Evolutionary conservation across 140 eudicot species (phyloP).

Genomic region (Ambrosia hybrid): DNA sequence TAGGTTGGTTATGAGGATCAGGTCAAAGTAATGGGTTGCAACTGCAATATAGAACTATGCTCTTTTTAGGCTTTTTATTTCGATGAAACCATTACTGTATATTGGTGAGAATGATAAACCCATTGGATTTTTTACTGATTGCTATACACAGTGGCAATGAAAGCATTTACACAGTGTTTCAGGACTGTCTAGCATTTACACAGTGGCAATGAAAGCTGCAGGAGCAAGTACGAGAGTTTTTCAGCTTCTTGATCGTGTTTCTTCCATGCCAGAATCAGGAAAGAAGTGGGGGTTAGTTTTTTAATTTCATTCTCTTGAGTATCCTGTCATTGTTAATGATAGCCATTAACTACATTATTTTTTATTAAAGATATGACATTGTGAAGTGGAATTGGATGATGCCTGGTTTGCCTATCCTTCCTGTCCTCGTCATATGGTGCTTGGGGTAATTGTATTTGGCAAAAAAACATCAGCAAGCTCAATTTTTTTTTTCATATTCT

Average conservation of each 20-base stretch:
- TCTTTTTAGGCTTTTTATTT: no score
- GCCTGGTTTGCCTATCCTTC: constrained; percentile 97
- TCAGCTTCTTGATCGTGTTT: constrained; percentile 83
- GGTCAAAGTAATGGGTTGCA: no score
- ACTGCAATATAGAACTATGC: no score
- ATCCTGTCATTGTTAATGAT: not conserved
- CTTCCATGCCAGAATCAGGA: constrained; percentile 86
- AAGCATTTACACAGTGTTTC: no score
- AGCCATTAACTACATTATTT: not conserved
- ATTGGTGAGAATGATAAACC: no score
- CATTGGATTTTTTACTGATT: no score
- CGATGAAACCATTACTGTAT: no score
- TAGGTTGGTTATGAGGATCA: no score
- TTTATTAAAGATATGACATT: constrained; percentile 50
- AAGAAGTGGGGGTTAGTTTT: constrained; percentile 77
- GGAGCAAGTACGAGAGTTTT: constrained; percentile 96
- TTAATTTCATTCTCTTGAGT: constrained; percentile 1
- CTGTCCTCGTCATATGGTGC: constrained; percentile 83
- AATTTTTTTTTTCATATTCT: no score
- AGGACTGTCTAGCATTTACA: constrained; percentile 78
- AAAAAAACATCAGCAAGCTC: not conserved
- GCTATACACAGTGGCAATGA: no score
- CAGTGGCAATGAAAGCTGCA: constrained; percentile 86
- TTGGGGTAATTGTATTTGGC: constrained; percentile 52
- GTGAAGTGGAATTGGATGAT: constrained; percentile 87